Evolutionary conservation across 2,329 filamentous ascomycete genomes (phyloP), one percentile per base, ranked within the genome.

Genomic region (Pseudogymnoascus sp.): DNA sequence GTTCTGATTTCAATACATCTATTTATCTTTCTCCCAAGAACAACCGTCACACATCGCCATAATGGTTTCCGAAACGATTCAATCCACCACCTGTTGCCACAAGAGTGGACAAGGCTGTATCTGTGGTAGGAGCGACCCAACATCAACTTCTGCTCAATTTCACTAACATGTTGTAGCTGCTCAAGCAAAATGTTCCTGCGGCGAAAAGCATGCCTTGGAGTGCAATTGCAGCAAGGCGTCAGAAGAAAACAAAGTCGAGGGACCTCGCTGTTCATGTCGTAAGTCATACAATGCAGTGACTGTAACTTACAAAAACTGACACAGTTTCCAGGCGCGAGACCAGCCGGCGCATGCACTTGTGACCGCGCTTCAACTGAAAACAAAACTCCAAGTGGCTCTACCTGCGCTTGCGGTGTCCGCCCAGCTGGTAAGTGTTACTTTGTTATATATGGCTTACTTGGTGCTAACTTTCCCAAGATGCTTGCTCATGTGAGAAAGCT

Each of bases 401-500:
- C 88, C 4, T 96, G 92, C 74, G 79, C 84, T 6, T 96, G 92
- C 74, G 92, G 92, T 65, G 81, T 86, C 74, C 83, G 92, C 63
- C 83, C 88, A 62, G 81, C 84, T 68, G 80, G 88, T 90, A 79
- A 74, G 84, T 79, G 84, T 79, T 59, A 36, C 6, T 33, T 9
- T 38, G 51, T 63, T 61, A 13, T 15, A 13, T 55, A 31, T 27
- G 9, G 33, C 4, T 9, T 59, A 27, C 39, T 63, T 62, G 62
- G 60, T 68, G 42, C 66, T 68, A 61, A 55, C 27, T 31, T 27
- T 62, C 3, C 27, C 44, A 64, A 87, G 85, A 79, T 72, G 85
- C 82, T 25, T 94, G 91, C 78, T 94, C 89, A n/a, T 96, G 92
- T 74, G 88, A 91, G 75, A 92, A 90, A 74, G 84, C 84, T 15